Conservation (phyloP, 495 filamentous ascomycete genomes). For the Penicillium subrubescens region DNA sequence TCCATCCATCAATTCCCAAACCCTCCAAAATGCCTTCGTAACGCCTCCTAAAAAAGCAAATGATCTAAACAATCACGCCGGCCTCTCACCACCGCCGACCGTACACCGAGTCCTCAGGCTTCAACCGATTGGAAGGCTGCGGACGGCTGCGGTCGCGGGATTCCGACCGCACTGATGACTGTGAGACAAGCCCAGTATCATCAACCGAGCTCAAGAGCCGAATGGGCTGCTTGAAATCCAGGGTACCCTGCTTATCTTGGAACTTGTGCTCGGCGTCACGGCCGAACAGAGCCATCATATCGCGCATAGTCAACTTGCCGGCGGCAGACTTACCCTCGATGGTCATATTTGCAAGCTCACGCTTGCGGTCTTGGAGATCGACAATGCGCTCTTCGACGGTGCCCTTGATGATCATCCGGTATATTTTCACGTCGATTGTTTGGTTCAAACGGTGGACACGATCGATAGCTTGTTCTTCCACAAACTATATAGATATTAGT, state of each 20-base stretch:
- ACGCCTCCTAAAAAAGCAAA: background rate
- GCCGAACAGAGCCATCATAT: slow-evolving; percentile 88
- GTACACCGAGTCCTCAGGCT: slow-evolving; percentile 45
- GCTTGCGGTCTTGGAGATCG: slow-evolving; percentile 88
- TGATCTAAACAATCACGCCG: slow-evolving; percentile 1
- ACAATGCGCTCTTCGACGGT: slow-evolving; percentile 93
- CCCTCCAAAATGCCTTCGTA: background rate
- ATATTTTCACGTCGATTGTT: slow-evolving; percentile 89
- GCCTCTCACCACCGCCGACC: slow-evolving; percentile 45
- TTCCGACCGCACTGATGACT: slow-evolving; percentile 19
- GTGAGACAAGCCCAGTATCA: slow-evolving; percentile 21
- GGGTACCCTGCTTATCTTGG: slow-evolving; percentile 33
- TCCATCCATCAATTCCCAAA: background rate
- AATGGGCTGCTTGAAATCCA: slow-evolving; percentile 35
- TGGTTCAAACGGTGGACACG: slow-evolving; percentile 96
- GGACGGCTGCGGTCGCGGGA: slow-evolving; percentile 34
- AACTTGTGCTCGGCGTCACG: slow-evolving; percentile 66
- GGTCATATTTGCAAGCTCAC: slow-evolving; percentile 79
- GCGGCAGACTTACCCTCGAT: slow-evolving; percentile 78
- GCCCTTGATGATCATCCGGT: slow-evolving; percentile 81
- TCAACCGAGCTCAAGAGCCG: slow-evolving; percentile 28
- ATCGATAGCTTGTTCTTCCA: slow-evolving; percentile 98
- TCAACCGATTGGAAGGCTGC: slow-evolving; percentile 26
- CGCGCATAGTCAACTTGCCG: slow-evolving; percentile 85
- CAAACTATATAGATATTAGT: slow-evolving; percentile 57